Evolutionary conservation across 805 yeast species (phyloP), one percentile per base, ranked within the genome.

Genomic region (Hanseniaspora taiwanica): DNA sequence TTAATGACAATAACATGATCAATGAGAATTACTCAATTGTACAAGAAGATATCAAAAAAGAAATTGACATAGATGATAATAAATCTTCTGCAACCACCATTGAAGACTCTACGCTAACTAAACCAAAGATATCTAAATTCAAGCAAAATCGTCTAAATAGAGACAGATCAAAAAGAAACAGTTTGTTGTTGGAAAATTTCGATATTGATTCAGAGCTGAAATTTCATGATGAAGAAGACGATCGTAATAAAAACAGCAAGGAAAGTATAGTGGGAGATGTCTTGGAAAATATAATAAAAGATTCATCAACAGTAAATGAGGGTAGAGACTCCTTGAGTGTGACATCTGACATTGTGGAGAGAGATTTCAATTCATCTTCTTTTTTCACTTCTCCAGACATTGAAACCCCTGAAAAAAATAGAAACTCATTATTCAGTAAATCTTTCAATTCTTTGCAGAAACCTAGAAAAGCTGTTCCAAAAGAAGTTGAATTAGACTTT

Each of bases 41-140:
- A n/a, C n/a, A n/a, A n/a, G 34, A 36, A n/a, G 18, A 32, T 9
- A 40, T 35, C 3, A 9, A 35, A 10, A 20, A 35, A 10, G 40
- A n/a, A n/a, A n/a, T n/a, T n/a, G n/a, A n/a, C n/a, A 25, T 14
- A 25, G 29, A 25, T 25, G 29, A 25, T 25, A 25, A 12, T 14
- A 25, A 25, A 25, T 25, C 29, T 25, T 7, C n/a, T 25, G 29
- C 5, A 25, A 25, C 4, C n/a, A 4, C 29, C 29, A 5, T 13
- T 40, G 46, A 49, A 21, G 36, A 44, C 2, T 39, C 44, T 14
- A 20, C 39, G 3, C 47, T 37, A 1, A 45, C 39, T 31, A 51
- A 46, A 19, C 45, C 36, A 3, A 52, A 55, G 38, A 50, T 58
- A 2, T 58, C 63, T 0, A 46, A 59, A 36, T 59, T 59, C 40